Evolutionary conservation across 148 eudicot genomes (phyloP).

Genomic region (Agrostemma githago): DNA sequence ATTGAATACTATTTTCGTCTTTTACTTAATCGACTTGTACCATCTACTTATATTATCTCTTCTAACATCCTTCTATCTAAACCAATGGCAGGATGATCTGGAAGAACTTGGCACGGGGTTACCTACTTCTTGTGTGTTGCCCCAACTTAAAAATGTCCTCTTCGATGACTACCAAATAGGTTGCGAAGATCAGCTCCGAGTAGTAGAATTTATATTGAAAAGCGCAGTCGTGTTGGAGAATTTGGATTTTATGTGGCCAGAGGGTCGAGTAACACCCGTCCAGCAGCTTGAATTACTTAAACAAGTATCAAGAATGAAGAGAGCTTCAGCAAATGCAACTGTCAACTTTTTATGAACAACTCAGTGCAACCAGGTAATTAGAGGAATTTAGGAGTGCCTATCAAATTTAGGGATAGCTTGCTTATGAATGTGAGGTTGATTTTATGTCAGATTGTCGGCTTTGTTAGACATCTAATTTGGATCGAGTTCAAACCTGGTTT

Average conservation of each 20-base stretch:
- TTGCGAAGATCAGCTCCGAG: slow-evolving; percentile 4
- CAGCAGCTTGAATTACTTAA: neutral
- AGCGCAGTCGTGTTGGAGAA: slow-evolving; percentile 4
- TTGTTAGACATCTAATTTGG: too few species aligned
- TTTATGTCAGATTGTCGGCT: too few species aligned
- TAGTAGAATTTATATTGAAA: slow-evolving; percentile 12
- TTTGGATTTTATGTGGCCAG: neutral
- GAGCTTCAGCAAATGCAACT: slow-evolving; percentile 15
- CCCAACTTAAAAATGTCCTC: slow-evolving; percentile 8
- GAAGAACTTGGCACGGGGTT: neutral
- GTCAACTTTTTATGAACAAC: neutral
- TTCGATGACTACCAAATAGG: neutral
- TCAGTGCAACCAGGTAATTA: too few species aligned
- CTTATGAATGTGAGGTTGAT: too few species aligned
- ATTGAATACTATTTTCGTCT: neutral
- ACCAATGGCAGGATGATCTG: neutral
- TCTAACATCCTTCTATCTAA: neutral
- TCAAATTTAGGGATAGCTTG: too few species aligned
- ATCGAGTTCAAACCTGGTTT: too few species aligned
- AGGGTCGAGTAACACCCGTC: neutral
- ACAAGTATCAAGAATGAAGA: neutral
- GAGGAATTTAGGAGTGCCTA: too few species aligned
- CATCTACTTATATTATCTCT: neutral
- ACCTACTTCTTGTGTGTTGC: slow-evolving; percentile 10
- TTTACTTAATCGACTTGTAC: neutral